Base-by-base conservation (phyloP, 192 early-diverging fungal species). In the Coemansia sp. region DNA sequence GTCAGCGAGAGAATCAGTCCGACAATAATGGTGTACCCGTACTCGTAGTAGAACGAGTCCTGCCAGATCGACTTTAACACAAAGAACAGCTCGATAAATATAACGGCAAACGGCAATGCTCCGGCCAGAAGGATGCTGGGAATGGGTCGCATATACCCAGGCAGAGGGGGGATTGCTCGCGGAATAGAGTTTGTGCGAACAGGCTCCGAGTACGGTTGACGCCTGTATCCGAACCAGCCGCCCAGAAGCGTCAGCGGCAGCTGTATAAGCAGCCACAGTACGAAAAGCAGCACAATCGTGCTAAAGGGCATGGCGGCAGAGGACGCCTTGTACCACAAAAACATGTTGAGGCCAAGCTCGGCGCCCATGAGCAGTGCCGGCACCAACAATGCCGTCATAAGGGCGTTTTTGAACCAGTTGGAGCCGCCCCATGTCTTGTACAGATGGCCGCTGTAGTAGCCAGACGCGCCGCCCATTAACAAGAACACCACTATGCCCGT, bases 131-230 rank as follows among this genome's bases (percentile, higher is more conserved):
- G 60, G 37, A 83, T 77, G 66, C 86, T 74, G 32, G 71, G 78
- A 49, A 63, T 49, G 17, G 79, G 66, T 7, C 65, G 59, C 37
- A 94, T 75, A 58, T 93, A 95, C 51, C 73, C 77, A 13, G 86
- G 72, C 65, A 87, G 87, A 22, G 87, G 81, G 1, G 95, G 95
- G 22, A 96, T 88, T 36, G 91, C 88, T 6, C 95, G 82, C 32
- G 95, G 93, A 41, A 96, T 96, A 29, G 90, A 88, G 64, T 91
- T 92, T 2, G 93, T 91, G 14, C 91, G 82, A 27, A 92, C 87
- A 14, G 93, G 95, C 34, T 91, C 85, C 50, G 91, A 88, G 63
- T 92, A 86, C n/a, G 74, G 72, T 4, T 65, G 79, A 36, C 82
- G 80, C 27, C 84, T 86, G 74, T 85, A 90, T 0, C 93, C 95